These are phyloP conservation scores for Saccharomycopsis sp. DNA, from an alignment of 805 yeast species.

Conservation along the genomic window DNA sequence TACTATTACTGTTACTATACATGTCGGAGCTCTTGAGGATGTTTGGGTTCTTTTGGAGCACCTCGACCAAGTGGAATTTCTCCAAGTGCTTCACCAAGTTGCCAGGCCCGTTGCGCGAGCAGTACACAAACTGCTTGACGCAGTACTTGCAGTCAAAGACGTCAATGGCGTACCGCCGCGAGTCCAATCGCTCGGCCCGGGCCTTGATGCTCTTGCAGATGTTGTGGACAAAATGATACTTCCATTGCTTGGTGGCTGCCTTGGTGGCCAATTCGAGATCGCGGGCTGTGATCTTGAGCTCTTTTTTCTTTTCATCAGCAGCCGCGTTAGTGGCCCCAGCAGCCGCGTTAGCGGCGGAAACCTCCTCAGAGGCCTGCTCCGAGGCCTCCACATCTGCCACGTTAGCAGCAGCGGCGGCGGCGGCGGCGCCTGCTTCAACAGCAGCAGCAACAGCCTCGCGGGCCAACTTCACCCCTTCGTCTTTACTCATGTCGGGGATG, in stretches of 20 bases:
- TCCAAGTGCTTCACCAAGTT: slow-evolving; percentile 20
- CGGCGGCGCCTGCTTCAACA: slow-evolving; percentile 10
- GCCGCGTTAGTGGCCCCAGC: background rate
- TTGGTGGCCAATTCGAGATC: slow-evolving; percentile 14
- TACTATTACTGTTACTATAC: too few relatives aligned
- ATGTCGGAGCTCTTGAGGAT: slow-evolving; percentile 1
- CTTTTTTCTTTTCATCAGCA: background rate
- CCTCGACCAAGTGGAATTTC: slow-evolving; percentile 11
- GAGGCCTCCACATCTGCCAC: too few relatives aligned
- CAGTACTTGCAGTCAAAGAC: slow-evolving; percentile 17
- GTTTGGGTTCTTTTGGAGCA: slow-evolving; percentile 8
- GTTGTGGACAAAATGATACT: slow-evolving; percentile 8
- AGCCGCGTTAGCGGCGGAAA: background rate
- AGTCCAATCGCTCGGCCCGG: background rate
- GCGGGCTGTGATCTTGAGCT: background rate
- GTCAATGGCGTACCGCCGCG: slow-evolving; percentile 4
- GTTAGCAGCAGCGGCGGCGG: slow-evolving; percentile 9
- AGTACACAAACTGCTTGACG: slow-evolving; percentile 14
- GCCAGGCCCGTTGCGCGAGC: slow-evolving; percentile 20
- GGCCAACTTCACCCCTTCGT: slow-evolving; percentile 1
- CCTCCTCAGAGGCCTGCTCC: background rate
- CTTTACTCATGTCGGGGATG: background rate
- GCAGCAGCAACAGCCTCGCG: background rate
- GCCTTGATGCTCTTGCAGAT: slow-evolving; percentile 3
- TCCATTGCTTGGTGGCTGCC: slow-evolving; percentile 18